Evolutionary conservation across 2,329 filamentous ascomycete species (phyloP), one percentile per base, ranked within the genome.

Genomic region (Colletotrichum sidae): DNA sequence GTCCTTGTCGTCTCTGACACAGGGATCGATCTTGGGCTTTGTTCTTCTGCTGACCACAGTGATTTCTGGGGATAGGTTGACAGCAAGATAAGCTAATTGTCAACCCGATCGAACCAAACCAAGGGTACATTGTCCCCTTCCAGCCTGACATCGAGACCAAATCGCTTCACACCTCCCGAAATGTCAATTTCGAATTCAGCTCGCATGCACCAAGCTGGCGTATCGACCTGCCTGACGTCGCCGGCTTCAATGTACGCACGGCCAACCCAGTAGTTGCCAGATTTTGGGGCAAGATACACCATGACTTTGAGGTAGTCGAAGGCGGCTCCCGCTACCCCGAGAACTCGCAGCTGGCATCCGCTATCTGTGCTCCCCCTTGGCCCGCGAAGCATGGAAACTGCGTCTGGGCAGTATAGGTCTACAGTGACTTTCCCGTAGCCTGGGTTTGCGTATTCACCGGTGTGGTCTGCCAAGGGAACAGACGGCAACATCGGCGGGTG

Each of bases 381-480:
- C 0, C 44, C 35, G 8, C 34, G 54, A 5, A 39, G 13, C 13
- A n/a, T n/a, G 17, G 15, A 9, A 6, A 33, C 17, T 6, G 25
- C 44, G 7, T 57, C 35, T 9, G 63, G 46, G 25, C 72, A 73
- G 8, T 62, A 37, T 4, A 68, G 38, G 6, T 62, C 62, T 5
- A 72, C 55, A 8, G 60, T 54, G 34, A 72, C 41, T 12, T 61
- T 64, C 0, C 71, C 70, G 17, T 72, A 73, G 12, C 71, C 69
- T 1, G 59, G 53, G 70, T 81, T 75, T 63, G 75, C 75, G 69
- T 80, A 81, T 55, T 78, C 75, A 56, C 79, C 79, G 9, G 78
- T 73, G 55, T 80, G 80, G 54, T 78, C 76, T 60, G 78, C 74
- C 72, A 81, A 76, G 69, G 79, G 78, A n/a, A 77, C 71, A 2